A percentile compares a stretch with the other conserved stretches of the same genome.
These are phyloP conservation scores for Xerocomellus chrysenteron DNA, from an alignment of 768 basidiomycete genomes.

Conservation along the genomic window DNA sequence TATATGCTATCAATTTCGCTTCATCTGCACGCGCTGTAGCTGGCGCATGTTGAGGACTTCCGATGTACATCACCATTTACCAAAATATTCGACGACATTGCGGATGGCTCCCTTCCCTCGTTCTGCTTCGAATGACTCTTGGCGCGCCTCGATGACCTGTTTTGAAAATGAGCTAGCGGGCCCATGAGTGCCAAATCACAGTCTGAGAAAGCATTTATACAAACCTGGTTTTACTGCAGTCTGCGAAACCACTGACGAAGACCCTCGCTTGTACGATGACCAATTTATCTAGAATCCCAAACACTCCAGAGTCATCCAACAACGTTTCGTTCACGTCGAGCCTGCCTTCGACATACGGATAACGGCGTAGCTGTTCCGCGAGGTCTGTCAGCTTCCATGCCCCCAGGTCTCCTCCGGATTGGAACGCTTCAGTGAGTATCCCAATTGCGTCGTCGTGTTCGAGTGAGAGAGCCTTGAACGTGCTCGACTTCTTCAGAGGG, in stretches of 20 bases:
- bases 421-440: conserved; percentile 45
- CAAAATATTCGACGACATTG: conserved; percentile 48
- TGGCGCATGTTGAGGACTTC: neutral
- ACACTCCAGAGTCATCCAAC: conserved; percentile 48
- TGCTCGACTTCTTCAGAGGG: conserved; percentile 40
- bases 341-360: conserved; percentile 24
- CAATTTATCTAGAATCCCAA: conserved; percentile 58
- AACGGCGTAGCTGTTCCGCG: conserved; percentile 32
- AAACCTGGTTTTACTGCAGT: conserved; percentile 50
- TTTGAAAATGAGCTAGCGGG: conserved; percentile 48
- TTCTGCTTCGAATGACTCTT: conserved; percentile 18
- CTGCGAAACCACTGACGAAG: conserved; percentile 49
- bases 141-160: conserved; percentile 48
- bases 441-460: conserved; percentile 47
- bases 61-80: conserved; percentile 23
- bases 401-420: conserved; percentile 37
- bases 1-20: conserved; percentile 15
- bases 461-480: conserved; percentile 42
- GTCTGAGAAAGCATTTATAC: neutral
- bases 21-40: neutral
- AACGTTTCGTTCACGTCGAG: conserved; percentile 28
- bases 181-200: neutral
- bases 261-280: conserved; percentile 47
- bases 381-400: conserved; percentile 46
- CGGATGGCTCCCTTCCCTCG: conserved; percentile 20